phyloP scores from a whole-genome alignment of 1,139 yeast species.

The Petasospora rhodanensis region DNA sequence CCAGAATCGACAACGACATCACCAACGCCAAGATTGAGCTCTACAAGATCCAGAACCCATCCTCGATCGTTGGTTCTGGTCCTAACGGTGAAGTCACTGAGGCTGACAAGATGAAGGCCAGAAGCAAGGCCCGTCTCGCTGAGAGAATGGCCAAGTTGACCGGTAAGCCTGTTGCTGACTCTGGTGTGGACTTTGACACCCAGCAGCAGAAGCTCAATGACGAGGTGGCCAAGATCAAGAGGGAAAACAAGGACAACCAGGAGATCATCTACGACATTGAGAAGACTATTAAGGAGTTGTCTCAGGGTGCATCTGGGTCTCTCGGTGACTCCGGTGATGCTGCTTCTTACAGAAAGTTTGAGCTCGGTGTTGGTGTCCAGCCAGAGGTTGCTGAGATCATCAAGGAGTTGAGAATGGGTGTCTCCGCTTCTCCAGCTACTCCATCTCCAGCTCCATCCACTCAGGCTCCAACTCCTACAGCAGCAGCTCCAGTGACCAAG shows the following conservation, averaged over 20 bases:
- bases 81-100: conserved; percentile 83
- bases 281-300: conserved; percentile 32
- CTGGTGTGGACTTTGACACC: conserved; percentile 45
- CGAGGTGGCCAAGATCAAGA: conserved; percentile 45
- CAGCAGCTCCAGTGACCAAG: conserved; percentile 16
- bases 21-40: conserved; percentile 62
- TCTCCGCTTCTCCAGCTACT: conserved; percentile 4
- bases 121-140: conserved; percentile 68
- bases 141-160: conserved; percentile 92
- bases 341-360: conserved; percentile 29
- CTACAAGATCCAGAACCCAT: conserved; percentile 64
- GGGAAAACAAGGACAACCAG: conserved; percentile 30
- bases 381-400: conserved; percentile 45
- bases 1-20: conserved; percentile 63
- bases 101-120: conserved; percentile 72
- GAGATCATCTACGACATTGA: conserved; percentile 30
- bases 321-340: conserved; percentile 29
- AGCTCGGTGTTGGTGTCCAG: conserved; percentile 35
- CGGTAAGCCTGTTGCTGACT: conserved; percentile 55
- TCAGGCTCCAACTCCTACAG: conserved; percentile 5
- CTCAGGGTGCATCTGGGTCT: conserved; percentile 26
- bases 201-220: conserved; percentile 55
- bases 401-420: conserved; percentile 44
- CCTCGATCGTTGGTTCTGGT: conserved; percentile 71
- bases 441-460: conserved; percentile 5